These are phyloP conservation scores for Echium plantagineum DNA, from an alignment of 257 asterid species.

Conservation along the genomic window DNA sequence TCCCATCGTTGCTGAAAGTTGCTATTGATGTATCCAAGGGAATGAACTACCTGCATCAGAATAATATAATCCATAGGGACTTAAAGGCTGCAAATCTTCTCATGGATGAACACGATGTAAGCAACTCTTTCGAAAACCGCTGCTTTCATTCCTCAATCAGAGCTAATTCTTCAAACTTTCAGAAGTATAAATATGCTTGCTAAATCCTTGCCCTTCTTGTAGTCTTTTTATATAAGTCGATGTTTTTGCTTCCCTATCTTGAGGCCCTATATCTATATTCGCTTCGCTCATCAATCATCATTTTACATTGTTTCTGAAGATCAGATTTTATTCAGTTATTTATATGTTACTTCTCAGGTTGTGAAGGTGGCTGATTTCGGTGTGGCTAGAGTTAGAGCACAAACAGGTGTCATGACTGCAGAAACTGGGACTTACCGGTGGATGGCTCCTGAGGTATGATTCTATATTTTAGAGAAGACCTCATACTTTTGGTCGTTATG, in stretches of 20 bases:
- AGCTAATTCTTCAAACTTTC: neutral
- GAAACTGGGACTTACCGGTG: slow-evolving; percentile 98
- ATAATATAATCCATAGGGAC: slow-evolving; percentile 92
- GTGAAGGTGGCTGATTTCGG: slow-evolving; percentile 99
- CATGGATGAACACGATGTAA: slow-evolving; percentile 93
- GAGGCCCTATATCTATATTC: too few species aligned
- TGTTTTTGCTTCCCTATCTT: too few species aligned
- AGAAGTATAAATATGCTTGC: neutral
- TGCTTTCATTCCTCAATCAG: too few species aligned
- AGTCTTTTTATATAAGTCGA: too few species aligned
- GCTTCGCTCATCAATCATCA: too few species aligned
- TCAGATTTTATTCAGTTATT: neutral
- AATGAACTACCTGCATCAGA: slow-evolving; percentile 96
- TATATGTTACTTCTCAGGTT: slow-evolving; percentile 37
- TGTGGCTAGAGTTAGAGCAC: slow-evolving; percentile 95
- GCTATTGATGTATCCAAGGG: slow-evolving; percentile 94
- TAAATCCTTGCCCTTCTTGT: neutral
- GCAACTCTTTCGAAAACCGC: slow-evolving; percentile 9
- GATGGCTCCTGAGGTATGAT: slow-evolving; percentile 99
- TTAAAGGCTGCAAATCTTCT: slow-evolving; percentile 96
- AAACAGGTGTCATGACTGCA: slow-evolving; percentile 97
- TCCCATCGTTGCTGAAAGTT: slow-evolving; percentile 78
- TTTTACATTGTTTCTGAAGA: too few species aligned
- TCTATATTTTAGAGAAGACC: slow-evolving; percentile 5
- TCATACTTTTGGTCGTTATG: neutral